A percentile compares a stretch with the other conserved stretches of the same genome.
Conservation (phyloP, 768 basidiomycete species). For the Lactifluus rugatus region DNA sequence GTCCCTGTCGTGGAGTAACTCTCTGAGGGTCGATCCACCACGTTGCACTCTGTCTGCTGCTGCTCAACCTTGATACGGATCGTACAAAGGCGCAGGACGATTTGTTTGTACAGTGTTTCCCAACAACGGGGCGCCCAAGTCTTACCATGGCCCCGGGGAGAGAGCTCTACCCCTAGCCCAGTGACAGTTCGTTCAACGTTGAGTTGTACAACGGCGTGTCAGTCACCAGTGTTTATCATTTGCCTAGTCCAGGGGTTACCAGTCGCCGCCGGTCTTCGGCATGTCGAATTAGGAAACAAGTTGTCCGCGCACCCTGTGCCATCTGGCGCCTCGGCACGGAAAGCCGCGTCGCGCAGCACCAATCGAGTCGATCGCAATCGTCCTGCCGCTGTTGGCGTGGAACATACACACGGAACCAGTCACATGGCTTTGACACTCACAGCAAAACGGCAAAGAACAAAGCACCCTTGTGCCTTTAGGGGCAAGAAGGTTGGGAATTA, state of each 20-base stretch:
- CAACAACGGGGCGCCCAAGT: background rate
- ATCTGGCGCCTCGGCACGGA: background rate
- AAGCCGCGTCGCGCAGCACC: background rate
- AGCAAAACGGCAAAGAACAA: too few species aligned
- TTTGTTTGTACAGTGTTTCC: background rate
- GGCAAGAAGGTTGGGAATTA: too few species aligned
- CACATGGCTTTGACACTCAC: background rate
- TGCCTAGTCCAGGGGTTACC: background rate
- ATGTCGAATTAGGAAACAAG: background rate
- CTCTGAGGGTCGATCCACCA: background rate
- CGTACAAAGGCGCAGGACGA: background rate
- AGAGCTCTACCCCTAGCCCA: background rate
- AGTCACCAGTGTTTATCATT: background rate
- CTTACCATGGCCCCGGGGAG: background rate
- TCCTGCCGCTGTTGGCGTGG: background rate
- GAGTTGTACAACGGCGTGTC: background rate
- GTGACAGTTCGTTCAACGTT: background rate
- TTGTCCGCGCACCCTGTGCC: background rate
- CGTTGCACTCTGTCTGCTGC: background rate
- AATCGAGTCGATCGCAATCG: background rate
- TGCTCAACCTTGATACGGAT: background rate
- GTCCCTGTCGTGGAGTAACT: background rate
- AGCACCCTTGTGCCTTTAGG: too few species aligned
- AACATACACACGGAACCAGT: background rate
- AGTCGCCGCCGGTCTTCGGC: background rate